Evolutionary conservation across 495 filamentous ascomycete genomes (phyloP), one percentile per base, ranked within the genome.

Genomic region (Penicillium nucicola): DNA sequence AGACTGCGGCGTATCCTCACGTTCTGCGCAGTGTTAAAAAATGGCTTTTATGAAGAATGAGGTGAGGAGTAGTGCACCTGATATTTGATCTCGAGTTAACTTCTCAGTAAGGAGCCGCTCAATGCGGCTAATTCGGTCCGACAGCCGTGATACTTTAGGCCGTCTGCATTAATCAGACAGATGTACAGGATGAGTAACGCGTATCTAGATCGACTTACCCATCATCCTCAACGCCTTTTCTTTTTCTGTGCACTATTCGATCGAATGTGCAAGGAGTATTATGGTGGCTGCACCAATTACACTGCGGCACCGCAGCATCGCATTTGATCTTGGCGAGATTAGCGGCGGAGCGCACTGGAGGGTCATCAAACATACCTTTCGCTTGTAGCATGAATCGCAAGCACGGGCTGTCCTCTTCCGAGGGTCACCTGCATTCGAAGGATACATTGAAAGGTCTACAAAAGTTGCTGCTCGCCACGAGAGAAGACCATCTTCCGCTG

Each of bases 241-340:
- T 60, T 56, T 64, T 71, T 32, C 68, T 58, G 36, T 61, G 63
- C 22, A 66, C 60, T 1, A 66, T 59, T 20, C 75, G 62, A 38
- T 70, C 64, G 50, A 76, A 78, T 1, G 76, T 78, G 58, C 77
- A 80, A 12, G 69, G 54, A 4, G 73, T 66, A 42, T 71, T 62
- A 52, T 80, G 77, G 53, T 79, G 75, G 43, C 65, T 68, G 47
- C 77, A 80, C 77, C 77, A 80, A 57, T 80, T 75, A 64, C 77
- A 80, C 42, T 67, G 49, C 4, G 69, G 68, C 2, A 61, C 34
- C 7, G 61, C 69, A 10, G 61, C 65, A 48, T 80, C 77, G 48
- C 77, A 80, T 71, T 77, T 77, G 43, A 80, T 80, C 76, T 80
- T 43, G 44, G 31, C 15, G 23, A 8, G 1, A 9, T 51, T 42